Base-by-base conservation (phyloP, 2,329 filamentous ascomycete genomes). In the Diaporthe ilicicola region DNA sequence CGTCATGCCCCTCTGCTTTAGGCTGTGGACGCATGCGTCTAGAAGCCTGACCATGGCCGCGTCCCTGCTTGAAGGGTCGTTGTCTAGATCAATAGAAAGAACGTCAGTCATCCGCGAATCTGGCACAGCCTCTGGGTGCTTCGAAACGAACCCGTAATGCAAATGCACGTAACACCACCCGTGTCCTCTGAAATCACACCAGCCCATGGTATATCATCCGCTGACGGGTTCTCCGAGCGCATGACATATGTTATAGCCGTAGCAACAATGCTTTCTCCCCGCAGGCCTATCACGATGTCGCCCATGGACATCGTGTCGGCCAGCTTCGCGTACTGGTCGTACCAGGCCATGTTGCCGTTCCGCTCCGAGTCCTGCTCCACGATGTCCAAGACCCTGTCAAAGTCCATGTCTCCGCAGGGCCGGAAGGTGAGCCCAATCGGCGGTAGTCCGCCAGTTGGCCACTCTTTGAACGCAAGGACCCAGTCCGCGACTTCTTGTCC, bases 131-230 rank as follows among this genome's bases (percentile, higher is more conserved):
- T 37, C n/a, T 48, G 1, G 4, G 3, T 7, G 12, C 17, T 17
- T 13, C 5, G 13, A n/a, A 64, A 51, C 86, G 72, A 77, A 89
- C 89, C 86, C 76, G 82, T 80, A 73, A 90, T 85, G 78, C 86
- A 90, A 66, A 90, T 86, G 77, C 89, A 91, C n/a, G 88, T 85
- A 44, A 89, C 84, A 32, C 89, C 89, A 55, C 88, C 89, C 51
- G 89, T 84, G 71, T 86, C 82, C 53, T 79, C 77, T 13, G 84
- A 86, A 69, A 90, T 84, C 2, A 79, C 82, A 51, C 80, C 79
- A 8, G 87, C 84, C 88, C 88, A 91, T 1, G 88, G 88, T 12
- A 90, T 78, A 74, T 90, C 87, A 7, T 82, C 80, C 12, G 83
- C 82, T 22, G 83, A 81, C 1, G 82, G 82, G 59, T 84, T 87